Conservation (phyloP, 2,329 filamentous ascomycete species). For the Sphaceloma murrayae region DNA sequence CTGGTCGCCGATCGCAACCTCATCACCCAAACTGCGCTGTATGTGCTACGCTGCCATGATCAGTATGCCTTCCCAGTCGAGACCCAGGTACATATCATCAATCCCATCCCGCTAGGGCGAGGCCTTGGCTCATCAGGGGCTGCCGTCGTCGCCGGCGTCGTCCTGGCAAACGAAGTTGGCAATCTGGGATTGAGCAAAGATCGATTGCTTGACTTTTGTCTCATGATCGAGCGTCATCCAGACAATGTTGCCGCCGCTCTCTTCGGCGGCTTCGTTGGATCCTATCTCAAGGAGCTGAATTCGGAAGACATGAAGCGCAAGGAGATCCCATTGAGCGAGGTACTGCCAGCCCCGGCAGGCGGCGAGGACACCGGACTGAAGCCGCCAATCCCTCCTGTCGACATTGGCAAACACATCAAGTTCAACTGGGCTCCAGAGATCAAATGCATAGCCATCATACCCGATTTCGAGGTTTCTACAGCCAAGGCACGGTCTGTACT, state of each 20-base stretch:
- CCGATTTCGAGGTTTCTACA: slow-evolving; percentile 91
- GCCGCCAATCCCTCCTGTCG: slow-evolving; percentile 79
- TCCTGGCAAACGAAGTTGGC: slow-evolving; percentile 82
- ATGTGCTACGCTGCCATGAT: slow-evolving; percentile 86
- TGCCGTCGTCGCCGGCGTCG: slow-evolving; percentile 90
- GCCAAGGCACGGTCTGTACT: slow-evolving; percentile 81
- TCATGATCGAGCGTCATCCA: slow-evolving; percentile 92
- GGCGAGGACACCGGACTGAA: slow-evolving; percentile 80
- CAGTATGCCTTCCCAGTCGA: slow-evolving; percentile 73
- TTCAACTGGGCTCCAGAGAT: slow-evolving; percentile 91
- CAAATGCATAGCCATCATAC: slow-evolving; percentile 94
- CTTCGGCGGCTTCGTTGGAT: slow-evolving; percentile 93
- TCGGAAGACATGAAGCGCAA: slow-evolving; percentile 81
- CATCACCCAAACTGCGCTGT: slow-evolving; percentile 86
- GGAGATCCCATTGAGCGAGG: slow-evolving; percentile 90
- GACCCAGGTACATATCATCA: slow-evolving; percentile 89
- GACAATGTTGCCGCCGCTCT: slow-evolving; percentile 93
- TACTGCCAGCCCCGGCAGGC: slow-evolving; percentile 79
- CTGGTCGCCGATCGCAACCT: slow-evolving; percentile 81
- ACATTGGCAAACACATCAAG: slow-evolving; percentile 93
- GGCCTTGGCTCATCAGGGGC: slow-evolving; percentile 93
- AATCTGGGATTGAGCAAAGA: slow-evolving; percentile 66
- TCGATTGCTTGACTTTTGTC: slow-evolving; percentile 83
- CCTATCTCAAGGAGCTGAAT: slow-evolving; percentile 85
- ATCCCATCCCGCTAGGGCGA: slow-evolving; percentile 85